Base-by-base conservation (phyloP, 306 rosid species). In the Glycine tomentella region DNA sequence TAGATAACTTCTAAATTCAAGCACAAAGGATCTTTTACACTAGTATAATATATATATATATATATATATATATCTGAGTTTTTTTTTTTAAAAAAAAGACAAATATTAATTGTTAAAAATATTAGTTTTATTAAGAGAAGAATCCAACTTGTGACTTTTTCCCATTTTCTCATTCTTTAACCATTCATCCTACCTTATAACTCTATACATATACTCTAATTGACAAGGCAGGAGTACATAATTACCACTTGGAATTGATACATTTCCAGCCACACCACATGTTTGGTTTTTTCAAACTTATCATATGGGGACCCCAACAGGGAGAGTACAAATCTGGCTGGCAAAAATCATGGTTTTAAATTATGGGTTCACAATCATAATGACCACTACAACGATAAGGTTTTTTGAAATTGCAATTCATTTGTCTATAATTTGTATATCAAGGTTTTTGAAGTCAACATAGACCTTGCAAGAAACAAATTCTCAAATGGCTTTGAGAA, bases 191-290 rank as follows among this genome's bases (percentile, higher is more conserved):
- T 2, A 25, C 31, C 31, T 25, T 25, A 25, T 25, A 25, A 25
- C 31, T 25, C 31, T 25, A 2, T 25, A 25, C 31, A 25, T 25
- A 25, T 25, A 25, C 31, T 25, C 31, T 25, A 25, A 25, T 25
- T 25, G 31, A 25, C 31, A 25, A 25, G 31, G 1, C 31, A 25
- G 2, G 31, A 2, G 12, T 62, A 51, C 72, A 10, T 58, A 33
- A 45, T 25, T 63, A 38, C 15, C 57, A 76, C 33, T 68, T 44
- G 57, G 6, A 42, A 42, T 42, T 42, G 46, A 46, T 66, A 58
- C 77, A 79, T 79, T 57, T 58, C 64, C 87, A 33, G 40, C 71
- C 79, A 71, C 10, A 20, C 20, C 20, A 51, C 58, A 53, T n/a
- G 42, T 52, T 70, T 71, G 62, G 46, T 46, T 74, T 64, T 38